phyloP scores from a whole-genome alignment of 768 basidiomycete species.

The Pisolithus tinctorius region DNA sequence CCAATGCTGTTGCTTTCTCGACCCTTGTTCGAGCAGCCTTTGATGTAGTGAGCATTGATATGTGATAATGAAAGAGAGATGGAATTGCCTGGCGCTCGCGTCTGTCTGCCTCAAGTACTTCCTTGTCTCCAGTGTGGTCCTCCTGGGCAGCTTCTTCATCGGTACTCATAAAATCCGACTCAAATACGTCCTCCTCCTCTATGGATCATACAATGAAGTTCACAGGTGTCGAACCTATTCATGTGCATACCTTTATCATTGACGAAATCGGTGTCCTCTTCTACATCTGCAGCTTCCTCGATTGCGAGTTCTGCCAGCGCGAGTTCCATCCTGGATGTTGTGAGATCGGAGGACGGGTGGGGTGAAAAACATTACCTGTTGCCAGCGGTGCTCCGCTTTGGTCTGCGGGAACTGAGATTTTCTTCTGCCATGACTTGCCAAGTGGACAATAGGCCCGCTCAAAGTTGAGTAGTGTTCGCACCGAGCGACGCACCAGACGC shows the following conservation, averaged over 20 bases:
- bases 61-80: not conserved
- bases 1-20: slow-evolving; percentile 58
- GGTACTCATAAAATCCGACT: slow-evolving; percentile 80
- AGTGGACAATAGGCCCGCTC: too few relatives aligned
- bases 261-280: slow-evolving; percentile 71
- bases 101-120: slow-evolving; percentile 55
- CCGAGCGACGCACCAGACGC: too few relatives aligned
- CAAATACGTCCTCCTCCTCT: slow-evolving; percentile 82
- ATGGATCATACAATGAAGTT: not conserved
- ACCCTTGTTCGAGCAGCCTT: slow-evolving; percentile 52
- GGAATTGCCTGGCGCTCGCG: slow-evolving; percentile 24
- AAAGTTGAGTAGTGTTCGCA: too few relatives aligned
- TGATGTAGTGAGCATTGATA: not conserved
- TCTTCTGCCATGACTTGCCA: too few relatives aligned
- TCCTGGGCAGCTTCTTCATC: slow-evolving; percentile 59
- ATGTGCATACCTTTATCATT: slow-evolving; percentile 47
- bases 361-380: too few relatives aligned
- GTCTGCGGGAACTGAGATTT: too few relatives aligned
- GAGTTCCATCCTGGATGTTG: slow-evolving; percentile 56
- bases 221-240: too few relatives aligned
- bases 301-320: slow-evolving; percentile 54
- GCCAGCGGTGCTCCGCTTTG: too few relatives aligned
- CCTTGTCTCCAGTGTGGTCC: slow-evolving; percentile 50
- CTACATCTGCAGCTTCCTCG: slow-evolving; percentile 49
- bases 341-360: slow-evolving; percentile 4